Conservation (phyloP, 2,329 filamentous ascomycete species). For the Pyrenochaeta sp. region DNA sequence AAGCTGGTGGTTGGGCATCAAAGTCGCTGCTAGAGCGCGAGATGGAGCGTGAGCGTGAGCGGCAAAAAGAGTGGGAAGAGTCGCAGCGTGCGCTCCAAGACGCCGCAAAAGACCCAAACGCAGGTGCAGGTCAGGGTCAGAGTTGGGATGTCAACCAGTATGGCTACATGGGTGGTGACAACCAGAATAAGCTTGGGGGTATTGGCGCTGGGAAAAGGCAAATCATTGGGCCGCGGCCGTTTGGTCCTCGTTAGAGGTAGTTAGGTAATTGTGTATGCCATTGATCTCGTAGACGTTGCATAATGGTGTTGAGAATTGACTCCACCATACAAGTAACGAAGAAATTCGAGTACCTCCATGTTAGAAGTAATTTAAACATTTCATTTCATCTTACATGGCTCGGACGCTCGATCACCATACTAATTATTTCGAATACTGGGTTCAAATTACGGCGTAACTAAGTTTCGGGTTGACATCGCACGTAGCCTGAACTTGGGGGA, state of each 20-base stretch:
- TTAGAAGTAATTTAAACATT: background rate
- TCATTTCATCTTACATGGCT: background rate
- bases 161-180: conserved; percentile 78
- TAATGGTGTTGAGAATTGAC: background rate
- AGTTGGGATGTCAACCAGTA: conserved; percentile 81
- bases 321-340: background rate
- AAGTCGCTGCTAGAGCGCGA: conserved; percentile 79
- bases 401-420: too few relatives aligned
- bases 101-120: conserved; percentile 62
- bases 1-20: conserved; percentile 69
- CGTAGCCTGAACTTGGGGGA: too few relatives aligned
- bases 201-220: conserved; percentile 71
- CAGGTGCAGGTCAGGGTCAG: conserved; percentile 73
- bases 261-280: background rate
- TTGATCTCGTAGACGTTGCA: background rate
- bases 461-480: too few relatives aligned
- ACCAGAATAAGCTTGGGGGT: conserved; percentile 70
- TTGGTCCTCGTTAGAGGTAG: conserved; percentile 45
- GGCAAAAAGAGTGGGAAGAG: conserved; percentile 83
- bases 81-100: conserved; percentile 71
- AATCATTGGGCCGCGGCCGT: conserved; percentile 79
- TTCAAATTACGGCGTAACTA: too few relatives aligned
- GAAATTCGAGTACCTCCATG: background rate
- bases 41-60: conserved; percentile 80
- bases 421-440: too few relatives aligned